Conservation (phyloP, 1,139 yeast genomes). For the Zhuliangozyma blackwelliae region DNA sequence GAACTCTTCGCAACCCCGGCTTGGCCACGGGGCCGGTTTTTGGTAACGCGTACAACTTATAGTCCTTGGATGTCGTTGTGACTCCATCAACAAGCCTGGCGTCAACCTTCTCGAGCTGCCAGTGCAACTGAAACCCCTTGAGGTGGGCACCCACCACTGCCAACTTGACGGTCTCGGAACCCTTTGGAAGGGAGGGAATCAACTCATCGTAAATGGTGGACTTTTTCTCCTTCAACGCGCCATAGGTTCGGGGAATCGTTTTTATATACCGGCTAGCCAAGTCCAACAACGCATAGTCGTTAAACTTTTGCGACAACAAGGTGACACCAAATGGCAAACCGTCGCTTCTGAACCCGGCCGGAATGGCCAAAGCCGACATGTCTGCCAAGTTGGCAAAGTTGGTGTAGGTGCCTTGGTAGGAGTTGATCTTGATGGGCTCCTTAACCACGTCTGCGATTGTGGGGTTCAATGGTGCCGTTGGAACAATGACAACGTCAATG, state of each 20-base stretch:
- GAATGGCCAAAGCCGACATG: constrained; percentile 85
- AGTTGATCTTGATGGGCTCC: constrained; percentile 82
- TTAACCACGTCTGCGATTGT: constrained; percentile 62
- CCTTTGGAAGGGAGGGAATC: constrained; percentile 33
- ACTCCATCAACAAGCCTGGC: constrained; percentile 61
- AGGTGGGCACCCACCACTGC: constrained; percentile 98
- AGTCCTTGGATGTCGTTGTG: constrained; percentile 69
- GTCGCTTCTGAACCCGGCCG: constrained; percentile 79
- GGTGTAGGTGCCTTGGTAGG: constrained; percentile 93
- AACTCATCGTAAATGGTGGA: constrained; percentile 31
- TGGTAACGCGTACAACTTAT: constrained; percentile 79
- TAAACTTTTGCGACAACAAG: constrained; percentile 71
- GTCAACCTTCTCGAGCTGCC: constrained; percentile 86
- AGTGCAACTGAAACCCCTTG: constrained; percentile 81
- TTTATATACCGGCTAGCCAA: constrained; percentile 69
- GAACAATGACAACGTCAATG: constrained; percentile 77
- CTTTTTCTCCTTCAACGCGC: constrained; percentile 36
- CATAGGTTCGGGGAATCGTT: constrained; percentile 28
- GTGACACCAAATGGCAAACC: constrained; percentile 92
- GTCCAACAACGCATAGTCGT: constrained; percentile 84
- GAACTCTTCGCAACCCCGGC: constrained; percentile 78
- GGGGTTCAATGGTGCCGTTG: constrained; percentile 93
- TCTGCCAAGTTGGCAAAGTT: constrained; percentile 95
- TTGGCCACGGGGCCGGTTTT: constrained; percentile 75
- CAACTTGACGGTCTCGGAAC: constrained; percentile 39